Base-by-base conservation (phyloP, 2,329 filamentous ascomycete species). In the Fusarium sp. region DNA sequence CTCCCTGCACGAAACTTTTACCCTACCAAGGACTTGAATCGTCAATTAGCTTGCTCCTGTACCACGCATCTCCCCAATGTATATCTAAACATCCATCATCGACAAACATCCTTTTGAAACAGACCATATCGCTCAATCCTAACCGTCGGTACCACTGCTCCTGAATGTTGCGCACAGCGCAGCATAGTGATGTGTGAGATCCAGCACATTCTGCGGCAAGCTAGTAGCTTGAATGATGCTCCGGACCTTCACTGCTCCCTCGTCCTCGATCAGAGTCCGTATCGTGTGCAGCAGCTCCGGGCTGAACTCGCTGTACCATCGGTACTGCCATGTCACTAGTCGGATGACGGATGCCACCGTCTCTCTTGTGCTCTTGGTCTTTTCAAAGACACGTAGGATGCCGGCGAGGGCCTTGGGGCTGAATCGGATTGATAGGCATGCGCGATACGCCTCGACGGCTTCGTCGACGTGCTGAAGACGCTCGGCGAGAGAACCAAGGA, bases 281-380 rank as follows among this genome's bases (percentile, higher is more conserved):
- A 98, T 94, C 7, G 94, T 92, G 82, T 92, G 94, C 61, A 99
- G 89, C 48, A 99, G 88, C 74, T 95, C 92, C 2, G 96, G 96
- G 24, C 95, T 98, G 84, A 99, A 99, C 89, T 99, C 96, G 64
- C 95, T 98, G 85, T 99, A 99, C 96, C 96, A 99, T 76, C 96
- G 89, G 84, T 98, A 99, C 84, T 99, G 96, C 96, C 96, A 99
- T 18, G 96, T 96, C 39, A 98, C 94, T 47, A 99, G 86, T 59
- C 95, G 88, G 75, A 99, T 98, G 66, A 98, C 87, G n/a, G 94
- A 92, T 35, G 91, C 93, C 12, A 98, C 89, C 65, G 92, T 94
- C 69, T 95, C 93, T 70, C 94, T 87, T 7, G 94, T 95, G 83
- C 94, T 94, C 79, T 93, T 93, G 66, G 89, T 88, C 80, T 90